Conservation (phyloP, 78 protist species). For the Dictyostelium brefeldianum region DNA sequence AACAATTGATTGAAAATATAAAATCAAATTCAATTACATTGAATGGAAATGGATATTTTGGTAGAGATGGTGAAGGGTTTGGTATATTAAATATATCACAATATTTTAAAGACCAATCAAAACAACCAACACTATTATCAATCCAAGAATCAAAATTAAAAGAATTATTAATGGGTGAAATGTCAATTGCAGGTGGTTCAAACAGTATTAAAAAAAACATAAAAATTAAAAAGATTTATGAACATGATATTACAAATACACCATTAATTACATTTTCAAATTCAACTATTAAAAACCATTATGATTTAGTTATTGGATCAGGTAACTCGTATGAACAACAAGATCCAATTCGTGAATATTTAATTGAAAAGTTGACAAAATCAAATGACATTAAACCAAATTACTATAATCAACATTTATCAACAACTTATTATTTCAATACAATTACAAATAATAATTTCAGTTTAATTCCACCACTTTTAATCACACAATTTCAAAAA, state of each 20-base stretch:
- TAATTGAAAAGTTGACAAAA: background rate
- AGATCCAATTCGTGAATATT: conserved; percentile 19
- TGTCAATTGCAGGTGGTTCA: conserved; percentile 33
- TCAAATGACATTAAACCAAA: background rate
- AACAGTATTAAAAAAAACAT: background rate
- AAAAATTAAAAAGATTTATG: background rate
- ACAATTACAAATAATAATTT: background rate
- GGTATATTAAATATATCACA: background rate
- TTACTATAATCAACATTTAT: background rate
- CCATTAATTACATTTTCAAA: conserved; percentile 21
- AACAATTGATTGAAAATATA: background rate
- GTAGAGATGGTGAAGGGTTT: conserved; percentile 27
- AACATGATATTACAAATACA: background rate
- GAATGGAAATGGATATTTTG: background rate
- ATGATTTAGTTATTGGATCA: conserved; percentile 51
- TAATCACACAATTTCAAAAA: conserved; percentile 6
- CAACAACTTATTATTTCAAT: background rate
- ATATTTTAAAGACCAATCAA: background rate
- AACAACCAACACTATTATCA: background rate
- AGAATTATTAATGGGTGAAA: conserved; percentile 6
- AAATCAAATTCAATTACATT: background rate
- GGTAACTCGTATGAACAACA: background rate
- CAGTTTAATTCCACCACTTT: conserved; percentile 6
- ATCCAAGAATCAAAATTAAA: background rate
- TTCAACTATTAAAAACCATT: conserved; percentile 2